Evolutionary conservation across 75 land plant genomes (phyloP).

Genomic region (Cunninghamia lanceolata): DNA sequence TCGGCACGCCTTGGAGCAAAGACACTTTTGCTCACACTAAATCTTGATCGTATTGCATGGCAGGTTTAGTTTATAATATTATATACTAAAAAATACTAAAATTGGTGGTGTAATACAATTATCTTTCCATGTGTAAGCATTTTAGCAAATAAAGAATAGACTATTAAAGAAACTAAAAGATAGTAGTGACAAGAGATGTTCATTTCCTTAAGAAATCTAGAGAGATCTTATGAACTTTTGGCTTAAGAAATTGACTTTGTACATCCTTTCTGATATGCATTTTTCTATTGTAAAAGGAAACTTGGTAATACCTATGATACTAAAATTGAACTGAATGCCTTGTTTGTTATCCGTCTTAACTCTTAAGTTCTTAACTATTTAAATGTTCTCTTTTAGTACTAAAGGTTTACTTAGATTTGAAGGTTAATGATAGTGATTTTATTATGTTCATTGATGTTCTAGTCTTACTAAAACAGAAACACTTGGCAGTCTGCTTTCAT

Average conservation of each 20-base stretch:
- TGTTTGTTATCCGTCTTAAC: not conserved
- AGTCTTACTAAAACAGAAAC: not conserved
- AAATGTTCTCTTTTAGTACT: not conserved
- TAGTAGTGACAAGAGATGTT: not conserved
- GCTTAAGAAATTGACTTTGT: not conserved
- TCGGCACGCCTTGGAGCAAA: constrained; percentile 93
- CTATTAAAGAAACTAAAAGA: not conserved
- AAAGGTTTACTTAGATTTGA: not conserved
- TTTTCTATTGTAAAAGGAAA: not conserved
- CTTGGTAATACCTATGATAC: not conserved
- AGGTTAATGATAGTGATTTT: not conserved
- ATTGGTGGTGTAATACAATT: not conserved
- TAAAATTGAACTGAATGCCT: not conserved
- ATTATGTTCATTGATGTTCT: not conserved
- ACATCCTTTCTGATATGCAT: not conserved
- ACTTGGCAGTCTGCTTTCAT: not conserved
- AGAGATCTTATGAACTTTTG: not conserved
- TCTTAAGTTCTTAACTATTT: not conserved
- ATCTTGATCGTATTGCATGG: constrained; percentile 96
- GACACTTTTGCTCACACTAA: constrained; percentile 88
- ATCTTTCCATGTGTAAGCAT: not conserved
- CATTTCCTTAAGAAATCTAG: not conserved
- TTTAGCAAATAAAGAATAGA: constrained; percentile 1
- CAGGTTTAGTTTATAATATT: constrained; percentile 50
- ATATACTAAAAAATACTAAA: not conserved